Evolutionary conservation across 176 grass and related monocot genomes (phyloP).

Genomic region (Panicum miliaceum): DNA sequence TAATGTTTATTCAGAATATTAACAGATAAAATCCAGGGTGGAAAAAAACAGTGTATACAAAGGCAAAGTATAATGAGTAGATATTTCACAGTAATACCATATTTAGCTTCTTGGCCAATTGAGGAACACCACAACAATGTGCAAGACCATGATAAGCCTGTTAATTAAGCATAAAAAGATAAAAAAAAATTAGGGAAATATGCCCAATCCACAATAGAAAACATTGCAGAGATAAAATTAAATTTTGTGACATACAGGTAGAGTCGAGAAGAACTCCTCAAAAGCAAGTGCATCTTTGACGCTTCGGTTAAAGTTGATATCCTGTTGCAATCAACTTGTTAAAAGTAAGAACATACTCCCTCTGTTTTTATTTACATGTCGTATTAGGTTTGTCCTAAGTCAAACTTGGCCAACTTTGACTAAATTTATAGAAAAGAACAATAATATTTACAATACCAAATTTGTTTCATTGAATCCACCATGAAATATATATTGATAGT

Average conservation of each 20-base stretch:
- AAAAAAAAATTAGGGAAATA: conserved; percentile 6
- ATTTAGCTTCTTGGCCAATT: conserved; percentile 96
- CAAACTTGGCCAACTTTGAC: too few species aligned
- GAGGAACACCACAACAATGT: conserved; percentile 94
- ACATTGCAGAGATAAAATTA: conserved; percentile 35
- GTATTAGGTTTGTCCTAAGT: too few species aligned
- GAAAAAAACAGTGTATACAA: conserved; percentile 26
- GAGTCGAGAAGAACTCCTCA: conserved; percentile 89
- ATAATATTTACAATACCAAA: too few species aligned
- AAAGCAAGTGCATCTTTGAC: conserved; percentile 85
- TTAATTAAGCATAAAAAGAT: conserved; percentile 44
- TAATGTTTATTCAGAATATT: conserved; percentile 23
- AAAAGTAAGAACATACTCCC: conserved; percentile 26
- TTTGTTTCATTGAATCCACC: too few species aligned
- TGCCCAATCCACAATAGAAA: not conserved
- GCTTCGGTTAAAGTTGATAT: conserved; percentile 92
- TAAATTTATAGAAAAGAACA: too few species aligned
- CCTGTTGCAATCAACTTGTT: conserved; percentile 61
- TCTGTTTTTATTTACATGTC: too few species aligned
- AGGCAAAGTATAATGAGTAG: conserved; percentile 22
- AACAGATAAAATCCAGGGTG: conserved; percentile 19
- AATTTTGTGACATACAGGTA: conserved; percentile 62
- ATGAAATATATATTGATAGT: too few species aligned
- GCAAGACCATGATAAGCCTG: conserved; percentile 90
- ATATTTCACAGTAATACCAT: conserved; percentile 49